Evolutionary conservation across 768 basidiomycete genomes (phyloP), one percentile per base, ranked within the genome.

Genomic region (Hortiboletus campestris): DNA sequence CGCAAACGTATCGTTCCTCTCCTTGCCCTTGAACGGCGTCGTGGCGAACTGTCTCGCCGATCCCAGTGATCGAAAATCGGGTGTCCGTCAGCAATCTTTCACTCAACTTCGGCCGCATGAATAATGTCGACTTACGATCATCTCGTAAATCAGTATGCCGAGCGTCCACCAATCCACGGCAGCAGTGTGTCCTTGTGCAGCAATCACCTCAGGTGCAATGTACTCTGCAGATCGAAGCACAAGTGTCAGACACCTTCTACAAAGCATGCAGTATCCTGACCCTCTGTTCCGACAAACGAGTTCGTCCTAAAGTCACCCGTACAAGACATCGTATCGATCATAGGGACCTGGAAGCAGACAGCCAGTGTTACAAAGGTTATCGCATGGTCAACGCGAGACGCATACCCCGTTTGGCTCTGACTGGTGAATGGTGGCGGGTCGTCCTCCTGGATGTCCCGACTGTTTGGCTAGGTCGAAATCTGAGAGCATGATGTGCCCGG

Each of bases 81-180:
- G 20, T 53, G 61, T 73, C 69, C 75, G 67, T 74, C 63, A 72
- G 62, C 64, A 53, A 58, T 67, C 57, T 48, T 57, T 53, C 62
- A 62, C 65, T 47, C 53, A 45, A 58, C 62, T 47, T 56, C 32
- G 31, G 17, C 36, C 35, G 43, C 51, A 32, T 60, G 63, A 69
- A 69, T 68, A 67, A 67, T 63, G 62, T 71, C 50, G 67, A 74
- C 91, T 81, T 80, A 94, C 91, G 74, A 95, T 94, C 93, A 97
- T 97, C 77, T 99, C 97, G 78, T 94, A 97, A 66, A 98, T 92
- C 67, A 99, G 84, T 67, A 98, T 98, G 38, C 97, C 97, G 47
- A 98, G 78, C 32, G 97, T 98, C 97, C 93, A 95, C 96, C 96
- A 99, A 75, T 99, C 97, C 49, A 99, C 97, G 14, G 96, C 95